A percentile compares a stretch with the other conserved stretches of the same genome.
Evolutionary conservation across 1,139 yeast species (phyloP).

Genomic region (Geotrichum candidum): DNA sequence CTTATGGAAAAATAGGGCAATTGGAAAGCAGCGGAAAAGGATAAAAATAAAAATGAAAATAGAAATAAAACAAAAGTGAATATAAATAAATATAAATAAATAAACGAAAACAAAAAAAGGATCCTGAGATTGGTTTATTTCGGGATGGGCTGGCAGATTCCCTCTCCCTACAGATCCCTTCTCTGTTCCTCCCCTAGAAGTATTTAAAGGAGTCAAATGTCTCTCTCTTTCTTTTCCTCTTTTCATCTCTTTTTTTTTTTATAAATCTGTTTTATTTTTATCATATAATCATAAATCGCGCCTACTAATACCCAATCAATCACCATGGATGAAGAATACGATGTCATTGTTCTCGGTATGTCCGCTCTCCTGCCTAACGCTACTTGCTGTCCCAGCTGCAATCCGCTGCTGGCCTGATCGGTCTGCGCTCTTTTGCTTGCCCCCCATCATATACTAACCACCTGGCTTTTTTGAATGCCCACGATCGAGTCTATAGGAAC

Average conservation of each 20-base stretch:
- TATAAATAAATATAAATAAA: too few relatives aligned
- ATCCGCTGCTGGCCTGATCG: not conserved
- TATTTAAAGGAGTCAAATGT: not conserved
- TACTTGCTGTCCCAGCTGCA: not conserved
- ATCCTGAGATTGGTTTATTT: too few relatives aligned
- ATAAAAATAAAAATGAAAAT: too few relatives aligned
- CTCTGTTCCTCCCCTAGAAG: not conserved
- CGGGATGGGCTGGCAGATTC: too few relatives aligned
- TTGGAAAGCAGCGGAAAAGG: too few relatives aligned
- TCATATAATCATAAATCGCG: not conserved
- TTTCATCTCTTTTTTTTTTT: not conserved
- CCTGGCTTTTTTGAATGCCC: not conserved
- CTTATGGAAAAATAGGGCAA: not conserved
- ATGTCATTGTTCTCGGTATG: slow-evolving; percentile 73
- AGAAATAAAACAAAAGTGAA: too few relatives aligned
- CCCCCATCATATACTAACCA: not conserved
- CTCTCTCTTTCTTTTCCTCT: not conserved
- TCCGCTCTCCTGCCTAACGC: not conserved
- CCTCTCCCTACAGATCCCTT: too few relatives aligned
- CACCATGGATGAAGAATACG: slow-evolving; percentile 90
- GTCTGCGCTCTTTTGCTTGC: not conserved
- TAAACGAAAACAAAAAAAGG: not conserved
- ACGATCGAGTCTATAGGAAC: not conserved
- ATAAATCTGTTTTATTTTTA: not conserved
- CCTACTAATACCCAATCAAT: not conserved